Evolutionary conservation across 129 eudicot species (phyloP), one percentile per base, ranked within the genome.

Genomic region (Flaveria robusta): DNA sequence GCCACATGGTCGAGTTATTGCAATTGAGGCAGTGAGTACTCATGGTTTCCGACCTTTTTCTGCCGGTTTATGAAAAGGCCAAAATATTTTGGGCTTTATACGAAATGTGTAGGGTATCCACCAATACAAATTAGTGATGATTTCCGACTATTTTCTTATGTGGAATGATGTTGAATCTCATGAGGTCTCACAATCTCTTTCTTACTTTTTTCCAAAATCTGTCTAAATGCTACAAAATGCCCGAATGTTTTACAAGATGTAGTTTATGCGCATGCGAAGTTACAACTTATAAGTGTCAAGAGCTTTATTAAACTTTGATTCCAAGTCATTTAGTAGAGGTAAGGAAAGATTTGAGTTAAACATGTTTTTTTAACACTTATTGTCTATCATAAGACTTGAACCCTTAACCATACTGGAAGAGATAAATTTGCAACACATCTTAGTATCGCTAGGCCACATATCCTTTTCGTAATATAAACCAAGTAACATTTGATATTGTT

Each of bases 1-100:
- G 59, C 24, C 24, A 8, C 9, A 4, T 51, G 18, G 1, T 39
- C 10, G 27, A 39, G 27, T 3, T 50, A 27, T 55, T 18, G 45
- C 43, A 42, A 2, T 16, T 42, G 26, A 11, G 24, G 16, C 16
- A n/a, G 4, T 37, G 73, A 50, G 37, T 18, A 7, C 23, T 11
- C 31, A 41, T 49, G 20, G 59, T 29, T 19, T 66, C 2, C 19
- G 20, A 65, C 68, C 42, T 34, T 72, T 72, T 72, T 60, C 24
- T 18, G 64, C 10, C 46, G 0, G 7, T 72, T 37, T 19, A 37
- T 39, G 10, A 31, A 52, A 39, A 19, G 55, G 55, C 14, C 41
- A 73, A 75, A 64, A 1, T 46, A 27, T 50, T 31, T 49, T 29
- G 10, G 66, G 80, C 66, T 49, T 50, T 65, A 50, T 50, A 12